These are phyloP conservation scores for Xerocomellus dryophilus DNA, from an alignment of 768 basidiomycete genomes.

Conservation along the genomic window DNA sequence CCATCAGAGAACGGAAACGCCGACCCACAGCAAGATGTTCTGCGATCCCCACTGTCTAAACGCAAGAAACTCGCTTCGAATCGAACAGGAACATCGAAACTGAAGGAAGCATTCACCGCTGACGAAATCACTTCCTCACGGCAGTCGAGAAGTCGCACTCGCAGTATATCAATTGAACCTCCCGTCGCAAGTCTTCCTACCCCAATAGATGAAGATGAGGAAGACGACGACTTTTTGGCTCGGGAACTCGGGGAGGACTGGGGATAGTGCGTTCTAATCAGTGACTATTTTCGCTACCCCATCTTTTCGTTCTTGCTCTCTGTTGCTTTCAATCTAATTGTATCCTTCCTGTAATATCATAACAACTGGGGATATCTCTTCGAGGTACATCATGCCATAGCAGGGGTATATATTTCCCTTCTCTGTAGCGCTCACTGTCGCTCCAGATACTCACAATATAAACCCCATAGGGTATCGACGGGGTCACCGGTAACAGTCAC, in stretches of 20 bases:
- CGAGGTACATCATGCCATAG: background rate
- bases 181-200: constrained; percentile 15
- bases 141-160: constrained; percentile 24
- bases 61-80: constrained; percentile 72
- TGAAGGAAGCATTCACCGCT: constrained; percentile 65
- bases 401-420: background rate
- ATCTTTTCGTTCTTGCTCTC: constrained; percentile 1
- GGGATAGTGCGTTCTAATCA: constrained; percentile 46
- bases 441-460: constrained; percentile 46
- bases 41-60: constrained; percentile 74
- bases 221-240: constrained; percentile 81
- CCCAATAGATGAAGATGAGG: constrained; percentile 49
- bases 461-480: constrained; percentile 55
- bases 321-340: constrained; percentile 20
- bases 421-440: background rate
- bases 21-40: constrained; percentile 37
- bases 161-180: constrained; percentile 11
- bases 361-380: constrained; percentile 8
- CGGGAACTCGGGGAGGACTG: constrained; percentile 73
- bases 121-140: constrained; percentile 40
- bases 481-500: constrained; percentile 48
- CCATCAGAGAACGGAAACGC: constrained; percentile 56
- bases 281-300: constrained; percentile 1
- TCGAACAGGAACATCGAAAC: constrained; percentile 59
- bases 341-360: constrained; percentile 20